These are phyloP conservation scores for Leccinum rimulosum DNA, from an alignment of 768 basidiomycete species.

Conservation along the genomic window DNA sequence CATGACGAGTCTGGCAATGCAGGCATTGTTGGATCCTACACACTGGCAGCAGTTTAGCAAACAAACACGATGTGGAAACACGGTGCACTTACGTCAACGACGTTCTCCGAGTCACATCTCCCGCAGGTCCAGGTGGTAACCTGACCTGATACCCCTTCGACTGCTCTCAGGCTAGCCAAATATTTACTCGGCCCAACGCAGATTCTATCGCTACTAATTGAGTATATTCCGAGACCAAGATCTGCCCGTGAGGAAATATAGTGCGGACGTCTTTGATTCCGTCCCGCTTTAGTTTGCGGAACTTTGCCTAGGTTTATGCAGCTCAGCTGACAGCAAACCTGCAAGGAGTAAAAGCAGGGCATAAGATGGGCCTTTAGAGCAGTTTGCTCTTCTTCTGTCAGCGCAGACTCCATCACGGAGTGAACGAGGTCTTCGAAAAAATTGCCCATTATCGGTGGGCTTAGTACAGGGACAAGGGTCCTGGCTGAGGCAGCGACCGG, in stretches of 20 bases:
- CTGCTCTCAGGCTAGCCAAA: slow-evolving; percentile 22
- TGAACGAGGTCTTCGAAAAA: slow-evolving; percentile 31
- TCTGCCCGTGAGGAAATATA: slow-evolving; percentile 29
- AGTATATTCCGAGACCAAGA: slow-evolving; percentile 18
- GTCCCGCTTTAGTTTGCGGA: slow-evolving; percentile 28
- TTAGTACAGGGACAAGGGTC: not conserved
- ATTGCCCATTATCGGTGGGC: slow-evolving; percentile 26
- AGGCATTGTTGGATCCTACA: slow-evolving; percentile 14
- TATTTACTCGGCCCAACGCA: not conserved
- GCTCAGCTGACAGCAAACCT: not conserved
- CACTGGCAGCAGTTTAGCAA: not conserved
- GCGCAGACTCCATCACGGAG: slow-evolving; percentile 16
- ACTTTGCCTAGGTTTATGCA: slow-evolving; percentile 21
- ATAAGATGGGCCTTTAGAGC: slow-evolving; percentile 16
- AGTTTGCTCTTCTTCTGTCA: slow-evolving; percentile 23
- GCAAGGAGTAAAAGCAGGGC: not conserved
- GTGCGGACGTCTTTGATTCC: slow-evolving; percentile 28
- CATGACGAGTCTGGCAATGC: slow-evolving; percentile 26
- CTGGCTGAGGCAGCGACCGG: not conserved
- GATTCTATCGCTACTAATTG: not conserved
- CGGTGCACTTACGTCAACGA: slow-evolving; percentile 10
- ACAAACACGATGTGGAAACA: not conserved
- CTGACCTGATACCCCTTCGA: slow-evolving; percentile 23
- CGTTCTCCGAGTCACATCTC: not conserved
- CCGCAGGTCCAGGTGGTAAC: slow-evolving; percentile 17